A percentile compares a stretch with the other conserved stretches of the same genome.
Evolutionary conservation across 352 stramenopile genomes (phyloP).

Genomic region (Blastocystis sp.): DNA sequence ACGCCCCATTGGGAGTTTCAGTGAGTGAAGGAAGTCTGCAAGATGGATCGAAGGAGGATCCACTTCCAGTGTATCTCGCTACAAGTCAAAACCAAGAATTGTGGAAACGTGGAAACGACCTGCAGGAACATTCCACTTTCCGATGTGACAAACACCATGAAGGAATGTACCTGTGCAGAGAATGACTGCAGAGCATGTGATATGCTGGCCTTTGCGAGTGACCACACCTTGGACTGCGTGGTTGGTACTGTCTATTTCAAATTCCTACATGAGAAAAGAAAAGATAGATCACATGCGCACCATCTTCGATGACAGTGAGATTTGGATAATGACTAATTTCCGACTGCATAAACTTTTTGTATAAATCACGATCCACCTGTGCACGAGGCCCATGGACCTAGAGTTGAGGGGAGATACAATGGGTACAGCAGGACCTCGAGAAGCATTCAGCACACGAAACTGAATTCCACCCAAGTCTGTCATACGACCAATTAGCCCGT

Average conservation of each 20-base stretch:
- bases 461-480: slow-evolving; percentile 90
- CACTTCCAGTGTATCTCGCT: slow-evolving; percentile 65
- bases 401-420: background rate
- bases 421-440: slow-evolving; percentile 77
- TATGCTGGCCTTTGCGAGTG: slow-evolving; percentile 66
- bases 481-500: slow-evolving; percentile 89
- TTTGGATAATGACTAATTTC: slow-evolving; percentile 70
- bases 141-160: slow-evolving; percentile 87
- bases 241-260: slow-evolving; percentile 64
- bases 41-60: slow-evolving; percentile 89
- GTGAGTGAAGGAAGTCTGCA: slow-evolving; percentile 70
- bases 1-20: slow-evolving; percentile 34
- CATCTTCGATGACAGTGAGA: slow-evolving; percentile 83
- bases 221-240: slow-evolving; percentile 47
- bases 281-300: slow-evolving; percentile 70
- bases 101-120: slow-evolving; percentile 77
- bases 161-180: slow-evolving; percentile 97
- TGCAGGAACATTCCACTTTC: slow-evolving; percentile 79
- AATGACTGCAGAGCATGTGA: slow-evolving; percentile 71
- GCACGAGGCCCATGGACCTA: slow-evolving; percentile 75
- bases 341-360: slow-evolving; percentile 86
- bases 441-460: slow-evolving; percentile 90
- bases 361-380: slow-evolving; percentile 93
- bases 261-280: background rate
- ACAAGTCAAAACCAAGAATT: background rate